A percentile compares a stretch with the other conserved stretches of the same genome.
These are phyloP conservation scores for Plasmodium yoelii DNA, from an alignment of 169 alveolate species.

Conservation along the genomic window DNA sequence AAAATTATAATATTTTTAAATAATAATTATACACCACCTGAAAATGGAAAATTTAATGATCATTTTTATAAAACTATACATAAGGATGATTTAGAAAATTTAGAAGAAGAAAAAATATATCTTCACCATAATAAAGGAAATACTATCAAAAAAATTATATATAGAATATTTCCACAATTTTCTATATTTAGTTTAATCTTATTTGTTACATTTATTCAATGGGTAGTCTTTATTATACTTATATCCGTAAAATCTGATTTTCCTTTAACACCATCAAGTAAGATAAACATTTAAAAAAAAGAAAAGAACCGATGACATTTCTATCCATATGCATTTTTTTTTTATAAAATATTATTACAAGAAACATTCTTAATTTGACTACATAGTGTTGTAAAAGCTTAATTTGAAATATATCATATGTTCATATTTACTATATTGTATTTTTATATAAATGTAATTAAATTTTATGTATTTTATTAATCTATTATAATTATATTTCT, in stretches of 20 bases:
- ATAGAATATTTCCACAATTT: constrained; percentile 75
- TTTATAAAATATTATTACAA: no score
- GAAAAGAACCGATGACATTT: not conserved
- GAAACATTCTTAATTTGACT: no score
- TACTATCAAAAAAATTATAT: constrained; percentile 53
- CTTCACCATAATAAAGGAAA: constrained; percentile 42
- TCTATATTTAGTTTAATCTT: constrained; percentile 62
- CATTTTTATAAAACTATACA: constrained; percentile 71
- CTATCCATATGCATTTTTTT: not conserved
- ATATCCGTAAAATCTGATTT: constrained; percentile 68
- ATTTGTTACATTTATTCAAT: constrained; percentile 73
- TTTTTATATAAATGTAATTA: no score
- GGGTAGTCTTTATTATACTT: constrained; percentile 66
- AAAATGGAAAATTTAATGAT: constrained; percentile 75
- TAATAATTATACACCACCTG: constrained; percentile 32
- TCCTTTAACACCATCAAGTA: constrained; percentile 72
- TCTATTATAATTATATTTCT: not conserved
- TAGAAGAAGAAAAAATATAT: constrained; percentile 69
- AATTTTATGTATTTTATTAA: no score
- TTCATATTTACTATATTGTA: no score
- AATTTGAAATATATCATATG: no score
- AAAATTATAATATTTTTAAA: constrained; percentile 76
- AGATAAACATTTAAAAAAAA: not conserved
- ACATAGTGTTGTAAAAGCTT: no score
- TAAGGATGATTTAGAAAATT: constrained; percentile 65